Evolutionary conservation across 169 alveolate species (phyloP).

Genomic region (Plasmodium ovale): DNA sequence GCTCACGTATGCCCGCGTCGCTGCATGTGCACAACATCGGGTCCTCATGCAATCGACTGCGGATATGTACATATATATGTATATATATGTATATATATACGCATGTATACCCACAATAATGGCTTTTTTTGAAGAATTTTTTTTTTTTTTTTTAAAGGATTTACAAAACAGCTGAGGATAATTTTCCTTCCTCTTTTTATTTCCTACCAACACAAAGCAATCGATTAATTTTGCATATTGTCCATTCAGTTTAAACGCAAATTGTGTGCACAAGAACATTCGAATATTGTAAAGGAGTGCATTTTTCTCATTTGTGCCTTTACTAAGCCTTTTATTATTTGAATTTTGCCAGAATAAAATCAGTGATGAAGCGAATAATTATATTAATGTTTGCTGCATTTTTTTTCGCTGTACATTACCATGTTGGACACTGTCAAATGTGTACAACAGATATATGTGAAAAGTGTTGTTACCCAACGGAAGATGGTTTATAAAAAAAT

Average conservation of each 20-base stretch:
- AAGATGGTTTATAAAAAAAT: conserved; percentile 19
- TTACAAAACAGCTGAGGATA: background rate
- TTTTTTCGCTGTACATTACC: background rate
- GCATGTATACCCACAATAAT: background rate
- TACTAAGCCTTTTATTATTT: background rate
- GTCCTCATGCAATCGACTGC: too few relatives aligned
- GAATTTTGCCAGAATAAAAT: too few relatives aligned
- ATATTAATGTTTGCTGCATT: background rate
- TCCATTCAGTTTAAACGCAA: background rate
- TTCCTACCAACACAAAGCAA: background rate
- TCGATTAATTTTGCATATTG: too few relatives aligned
- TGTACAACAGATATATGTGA: conserved; percentile 63
- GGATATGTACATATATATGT: background rate
- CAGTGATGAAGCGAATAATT: conserved; percentile 20
- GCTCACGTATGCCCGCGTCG: too few relatives aligned
- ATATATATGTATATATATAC: background rate
- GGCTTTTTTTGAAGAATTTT: background rate
- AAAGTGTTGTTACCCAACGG: conserved; percentile 51
- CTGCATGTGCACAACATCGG: too few relatives aligned
- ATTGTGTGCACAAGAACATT: too few relatives aligned
- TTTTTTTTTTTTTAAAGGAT: background rate
- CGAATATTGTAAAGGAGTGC: background rate
- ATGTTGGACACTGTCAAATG: conserved; percentile 29
- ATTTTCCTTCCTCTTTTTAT: background rate
- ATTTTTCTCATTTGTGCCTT: background rate